These are phyloP conservation scores for Santalum album DNA, from an alignment of 164 flowering plant genomes.

Conservation along the genomic window DNA sequence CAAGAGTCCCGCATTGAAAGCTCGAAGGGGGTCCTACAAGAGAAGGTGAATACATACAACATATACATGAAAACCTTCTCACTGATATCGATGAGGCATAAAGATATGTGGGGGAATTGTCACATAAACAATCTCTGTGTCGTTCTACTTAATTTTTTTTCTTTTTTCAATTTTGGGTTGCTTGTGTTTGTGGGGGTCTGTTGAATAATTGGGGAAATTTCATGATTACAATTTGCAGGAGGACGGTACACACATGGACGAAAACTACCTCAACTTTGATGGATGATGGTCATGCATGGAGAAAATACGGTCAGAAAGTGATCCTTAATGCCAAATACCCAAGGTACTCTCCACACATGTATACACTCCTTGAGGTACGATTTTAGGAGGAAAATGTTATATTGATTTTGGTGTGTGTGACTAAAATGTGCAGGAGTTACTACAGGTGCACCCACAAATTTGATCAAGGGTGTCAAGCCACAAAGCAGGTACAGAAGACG, in stretches of 20 bases:
- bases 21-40: conserved; percentile 37
- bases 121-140: no score
- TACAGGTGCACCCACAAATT: conserved; percentile 4
- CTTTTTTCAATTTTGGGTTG: no score
- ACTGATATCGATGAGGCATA: no score
- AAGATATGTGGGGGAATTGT: no score
- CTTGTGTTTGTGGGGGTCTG: background rate
- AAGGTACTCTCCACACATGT: no score
- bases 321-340: conserved; percentile 41
- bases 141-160: no score
- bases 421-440: conserved; percentile 1
- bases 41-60: conserved; percentile 31
- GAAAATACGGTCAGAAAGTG: conserved; percentile 53
- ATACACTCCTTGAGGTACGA: no score
- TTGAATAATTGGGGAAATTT: background rate
- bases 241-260: conserved; percentile 17
- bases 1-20: conserved; percentile 16
- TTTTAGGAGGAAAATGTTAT: no score
- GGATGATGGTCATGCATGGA: conserved; percentile 56
- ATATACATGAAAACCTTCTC: no score
- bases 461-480: conserved; percentile 1
- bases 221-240: conserved; percentile 21
- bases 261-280: conserved; percentile 8
- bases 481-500: conserved; percentile 6
- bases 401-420: no score